Base-by-base conservation (phyloP, 768 basidiomycete species). In the Russula virescens region DNA sequence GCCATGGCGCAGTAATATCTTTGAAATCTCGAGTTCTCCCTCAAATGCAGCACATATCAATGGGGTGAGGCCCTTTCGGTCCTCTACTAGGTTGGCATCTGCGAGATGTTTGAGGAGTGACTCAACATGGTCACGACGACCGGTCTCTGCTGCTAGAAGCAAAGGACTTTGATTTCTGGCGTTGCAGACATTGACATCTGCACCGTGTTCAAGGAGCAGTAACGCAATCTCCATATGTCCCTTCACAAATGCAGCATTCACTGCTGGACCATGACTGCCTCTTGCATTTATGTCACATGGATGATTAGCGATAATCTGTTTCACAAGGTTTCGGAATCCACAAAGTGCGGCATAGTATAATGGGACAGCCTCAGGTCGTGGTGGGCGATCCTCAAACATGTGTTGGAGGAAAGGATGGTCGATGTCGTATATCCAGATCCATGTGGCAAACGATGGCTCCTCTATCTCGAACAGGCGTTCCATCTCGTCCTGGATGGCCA, bases 321-420 rank as follows among this genome's bases (percentile, higher is more conserved):
- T 19, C 3, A 13, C 61, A 11, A 57, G 54, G 49, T 5, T 23
- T 35, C 26, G 23, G 19, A 62, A 51, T 14, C 61, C 55, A n/a
- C 55, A 62, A 5, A 62, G 18, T 11, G 34, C 34, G 5, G 55
- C 61, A 45, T 62, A 62, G 16, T 62, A 62, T 26, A 62, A 26
- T 2, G 61, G 55, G 18, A 7, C 23, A 1, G 40, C 48, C 3
- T 35, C 25, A 1, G 54, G 61, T 6, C 5, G 28, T 19, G 13
- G 8, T 31, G 61, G 55, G 23, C 14, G 48, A 8, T 11, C 28
- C n/a, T 38, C 31, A 1, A 40, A 61, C 35, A 55, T 49, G 26
- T 28, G 53, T 19, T 16, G 6, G 2, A 6, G 19, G 48, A 43
- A 62, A 43, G 25, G 60, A 23, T 23, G 38, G 23, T 56, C 61